Evolutionary conservation across 345 rosid species (phyloP).

Genomic region (Syzygium oleosum): DNA sequence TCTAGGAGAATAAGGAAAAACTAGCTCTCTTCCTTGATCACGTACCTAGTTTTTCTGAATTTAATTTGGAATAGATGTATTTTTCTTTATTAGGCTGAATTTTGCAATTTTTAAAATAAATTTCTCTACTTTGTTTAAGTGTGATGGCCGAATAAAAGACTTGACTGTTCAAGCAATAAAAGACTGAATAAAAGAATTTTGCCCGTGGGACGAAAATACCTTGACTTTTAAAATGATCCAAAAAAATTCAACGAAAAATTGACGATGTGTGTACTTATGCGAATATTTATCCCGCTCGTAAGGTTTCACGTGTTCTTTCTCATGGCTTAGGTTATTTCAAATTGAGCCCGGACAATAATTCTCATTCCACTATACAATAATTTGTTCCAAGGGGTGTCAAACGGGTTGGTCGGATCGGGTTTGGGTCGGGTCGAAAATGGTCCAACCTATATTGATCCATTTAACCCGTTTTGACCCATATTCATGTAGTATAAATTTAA

Average conservation of each 20-base stretch:
- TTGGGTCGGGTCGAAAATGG: too few species aligned
- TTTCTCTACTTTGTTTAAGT: not conserved
- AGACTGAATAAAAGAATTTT: not conserved
- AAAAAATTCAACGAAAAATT: not conserved
- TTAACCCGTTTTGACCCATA: too few species aligned
- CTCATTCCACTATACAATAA: not conserved
- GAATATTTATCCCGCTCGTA: not conserved
- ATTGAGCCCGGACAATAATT: not conserved
- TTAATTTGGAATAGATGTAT: not conserved
- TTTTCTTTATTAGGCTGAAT: not conserved
- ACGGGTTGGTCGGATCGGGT: too few species aligned
- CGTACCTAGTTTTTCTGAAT: not conserved
- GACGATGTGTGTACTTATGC: not conserved
- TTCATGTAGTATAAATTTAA: too few species aligned
- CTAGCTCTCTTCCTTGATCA: not conserved
- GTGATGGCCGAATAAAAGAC: too few species aligned
- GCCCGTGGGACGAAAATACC: not conserved
- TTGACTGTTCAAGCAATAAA: not conserved
- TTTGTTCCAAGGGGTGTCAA: too few species aligned
- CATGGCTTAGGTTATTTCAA: not conserved
- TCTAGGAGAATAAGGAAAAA: not conserved
- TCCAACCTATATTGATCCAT: too few species aligned
- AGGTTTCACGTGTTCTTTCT: not conserved
- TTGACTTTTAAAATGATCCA: not conserved
- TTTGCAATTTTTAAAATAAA: not conserved